Base-by-base conservation (phyloP, 1,284 basidiomycete species). In the Ustilago shanxiensis region DNA sequence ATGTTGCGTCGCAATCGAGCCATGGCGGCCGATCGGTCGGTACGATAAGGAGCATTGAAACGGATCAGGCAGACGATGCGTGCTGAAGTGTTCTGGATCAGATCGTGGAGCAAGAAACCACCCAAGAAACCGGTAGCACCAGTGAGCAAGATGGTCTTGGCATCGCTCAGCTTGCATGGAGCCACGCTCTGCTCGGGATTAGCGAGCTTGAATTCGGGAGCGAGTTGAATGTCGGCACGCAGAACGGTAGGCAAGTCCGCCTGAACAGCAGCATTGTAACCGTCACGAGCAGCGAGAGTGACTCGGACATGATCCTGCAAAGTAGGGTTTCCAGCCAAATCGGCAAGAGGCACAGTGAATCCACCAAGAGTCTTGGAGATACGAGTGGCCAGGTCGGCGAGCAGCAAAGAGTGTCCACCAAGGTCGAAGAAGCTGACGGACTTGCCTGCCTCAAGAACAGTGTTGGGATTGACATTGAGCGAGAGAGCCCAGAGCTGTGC, bases 121-220 rank as follows among this genome's bases (percentile, higher is more conserved):
- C 86, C 86, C 44, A 86, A 77, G 79, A 79, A 86, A 22, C 86
- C 86, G 11, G 85, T 86, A 22, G 85, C 83, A 33, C 86, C 86
- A 11, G 86, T 86, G 37, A 86, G 71, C 8, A 86, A 66, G 37
- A 86, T 77, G 29, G 79, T 80, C 58, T 79, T 70, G 53, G 84
- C 79, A 39, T 80, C 58, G 54, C 62, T 72, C 29, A 81, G 65
- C 24, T 70, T 72, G 24, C 66, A 77, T n/a, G 64, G 62, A 8
- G 60, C 37, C 20, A 72, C 51, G 10, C 28, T 35, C 7, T 47
- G 47, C 10, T 64, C 64, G 10, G 60, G 44, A 9, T 59, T 63
- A 9, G 75, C 64, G 28, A 82, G 75, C 66, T 74, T 72, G 78
- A 85, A 79, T 28, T 83, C 77, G 57, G 69, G 66, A 28, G 74